Conservation (phyloP, 2,329 filamentous ascomycete genomes). For the Thielaviopsis cerberus region DNA sequence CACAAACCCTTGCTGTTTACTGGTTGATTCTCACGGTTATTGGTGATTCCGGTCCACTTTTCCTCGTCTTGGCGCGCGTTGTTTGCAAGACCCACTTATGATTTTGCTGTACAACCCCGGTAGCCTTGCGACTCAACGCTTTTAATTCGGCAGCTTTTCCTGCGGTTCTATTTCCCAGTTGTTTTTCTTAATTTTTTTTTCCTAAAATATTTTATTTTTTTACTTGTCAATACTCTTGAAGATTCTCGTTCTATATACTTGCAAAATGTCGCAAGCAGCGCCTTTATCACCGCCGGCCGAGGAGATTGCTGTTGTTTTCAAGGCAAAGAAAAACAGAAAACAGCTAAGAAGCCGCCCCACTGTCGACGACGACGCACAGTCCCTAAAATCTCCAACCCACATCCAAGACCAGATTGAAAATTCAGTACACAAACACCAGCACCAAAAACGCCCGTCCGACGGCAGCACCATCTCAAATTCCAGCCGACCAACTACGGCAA, state of each 20-base stretch:
- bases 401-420: neutral
- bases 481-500: neutral
- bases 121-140: neutral
- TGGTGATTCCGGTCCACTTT: neutral
- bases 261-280: neutral
- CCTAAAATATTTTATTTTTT: neutral
- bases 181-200: no score
- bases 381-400: neutral
- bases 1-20: slow-evolving; percentile 29
- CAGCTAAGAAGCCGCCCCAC: slow-evolving; percentile 23
- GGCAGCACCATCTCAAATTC: neutral
- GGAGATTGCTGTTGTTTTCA: slow-evolving; percentile 29
- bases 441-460: neutral
- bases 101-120: neutral
- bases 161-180: no score
- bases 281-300: neutral
- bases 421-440: neutral
- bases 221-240: neutral
- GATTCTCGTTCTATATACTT: no score
- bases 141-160: neutral
- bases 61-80: no score
- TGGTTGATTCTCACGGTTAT: neutral
- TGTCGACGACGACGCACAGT: slow-evolving; percentile 23
- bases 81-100: no score
- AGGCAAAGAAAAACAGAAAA: slow-evolving; percentile 32